Evolutionary conservation across 805 yeast species (phyloP).

Genomic region (Priceomyces melissophilus): DNA sequence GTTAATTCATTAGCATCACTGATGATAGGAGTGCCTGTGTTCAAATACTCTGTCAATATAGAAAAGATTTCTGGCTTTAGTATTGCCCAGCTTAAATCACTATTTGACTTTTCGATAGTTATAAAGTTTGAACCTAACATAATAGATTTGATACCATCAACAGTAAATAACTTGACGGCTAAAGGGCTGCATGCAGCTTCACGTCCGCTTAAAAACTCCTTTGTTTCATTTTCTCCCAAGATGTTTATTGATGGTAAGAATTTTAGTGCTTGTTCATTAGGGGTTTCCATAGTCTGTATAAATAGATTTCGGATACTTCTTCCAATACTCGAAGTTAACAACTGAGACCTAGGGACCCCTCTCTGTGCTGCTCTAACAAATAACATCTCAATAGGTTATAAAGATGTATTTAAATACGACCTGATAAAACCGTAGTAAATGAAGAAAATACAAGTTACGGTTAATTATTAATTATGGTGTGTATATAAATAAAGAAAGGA

Average conservation of each 20-base stretch:
- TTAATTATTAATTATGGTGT: too few relatives aligned
- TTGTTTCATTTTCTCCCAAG: conserved; percentile 59
- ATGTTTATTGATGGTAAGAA: conserved; percentile 72
- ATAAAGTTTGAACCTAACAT: conserved; percentile 83
- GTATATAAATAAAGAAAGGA: too few relatives aligned
- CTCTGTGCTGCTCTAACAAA: too few relatives aligned
- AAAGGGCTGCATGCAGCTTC: conserved; percentile 75
- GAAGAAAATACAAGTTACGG: too few relatives aligned
- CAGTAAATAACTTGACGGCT: conserved; percentile 67
- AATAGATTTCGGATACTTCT: conserved; percentile 34
- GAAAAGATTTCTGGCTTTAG: conserved; percentile 67
- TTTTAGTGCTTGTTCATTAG: conserved; percentile 82
- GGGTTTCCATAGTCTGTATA: conserved; percentile 82
- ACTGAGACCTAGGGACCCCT: too few relatives aligned
- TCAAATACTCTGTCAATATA: conserved; percentile 51
- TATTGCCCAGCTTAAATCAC: conserved; percentile 54
- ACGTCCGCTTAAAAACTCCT: conserved; percentile 70
- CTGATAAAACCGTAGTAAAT: too few relatives aligned
- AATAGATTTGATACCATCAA: conserved; percentile 73
- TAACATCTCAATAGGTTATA: too few relatives aligned
- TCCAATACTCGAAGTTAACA: too few relatives aligned
- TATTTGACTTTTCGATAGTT: conserved; percentile 64
- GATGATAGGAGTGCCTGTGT: conserved; percentile 56
- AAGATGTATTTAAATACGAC: too few relatives aligned
- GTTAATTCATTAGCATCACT: conserved; percentile 24